Percentiles rank a stretch among this genome's conserved stretches.
These are phyloP conservation scores for Boletus speciosus DNA, from an alignment of 768 basidiomycete species.

Conservation along the genomic window DNA sequence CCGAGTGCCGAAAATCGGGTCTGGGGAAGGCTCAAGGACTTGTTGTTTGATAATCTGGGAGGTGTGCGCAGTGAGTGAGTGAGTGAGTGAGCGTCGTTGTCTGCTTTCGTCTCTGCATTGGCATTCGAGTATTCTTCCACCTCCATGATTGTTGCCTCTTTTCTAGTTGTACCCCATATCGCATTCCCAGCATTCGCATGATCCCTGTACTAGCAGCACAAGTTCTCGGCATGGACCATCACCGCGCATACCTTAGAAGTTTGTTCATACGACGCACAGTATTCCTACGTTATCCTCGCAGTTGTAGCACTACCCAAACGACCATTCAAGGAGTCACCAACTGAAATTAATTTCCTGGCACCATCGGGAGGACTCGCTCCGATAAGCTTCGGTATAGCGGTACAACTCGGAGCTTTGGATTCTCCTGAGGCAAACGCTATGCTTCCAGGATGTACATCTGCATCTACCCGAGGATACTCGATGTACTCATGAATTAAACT, in stretches of 20 bases:
- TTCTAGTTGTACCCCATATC: constrained; percentile 15
- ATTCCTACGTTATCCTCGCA: constrained; percentile 19
- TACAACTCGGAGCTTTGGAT: constrained; percentile 14
- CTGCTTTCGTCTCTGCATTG: constrained; percentile 2
- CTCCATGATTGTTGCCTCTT: background rate
- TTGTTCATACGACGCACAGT: constrained; percentile 14
- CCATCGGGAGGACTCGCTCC: background rate
- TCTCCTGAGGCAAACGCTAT: constrained; percentile 2
- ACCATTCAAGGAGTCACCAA: constrained; percentile 3
- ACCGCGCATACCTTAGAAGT: constrained; percentile 21
- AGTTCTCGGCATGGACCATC: constrained; percentile 22
- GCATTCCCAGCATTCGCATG: constrained; percentile 26
- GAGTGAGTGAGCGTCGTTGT: background rate
- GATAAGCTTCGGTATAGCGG: constrained; percentile 8
- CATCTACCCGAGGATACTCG: constrained; percentile 17
- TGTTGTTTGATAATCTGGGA: constrained; percentile 28
- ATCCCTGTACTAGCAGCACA: constrained; percentile 21
- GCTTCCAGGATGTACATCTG: constrained; percentile 17
- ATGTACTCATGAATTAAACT: constrained; percentile 28
- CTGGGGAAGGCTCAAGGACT: constrained; percentile 29
- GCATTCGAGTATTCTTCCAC: constrained; percentile 1
- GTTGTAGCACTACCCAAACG: constrained; percentile 17
- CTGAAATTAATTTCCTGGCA: constrained; percentile 3
- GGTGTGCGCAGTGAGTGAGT: constrained; percentile 21
- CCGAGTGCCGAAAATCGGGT: constrained; percentile 20